Evolutionary conservation across 139 green algal species (phyloP).

Genomic region (Yamagishiella unicocca): DNA sequence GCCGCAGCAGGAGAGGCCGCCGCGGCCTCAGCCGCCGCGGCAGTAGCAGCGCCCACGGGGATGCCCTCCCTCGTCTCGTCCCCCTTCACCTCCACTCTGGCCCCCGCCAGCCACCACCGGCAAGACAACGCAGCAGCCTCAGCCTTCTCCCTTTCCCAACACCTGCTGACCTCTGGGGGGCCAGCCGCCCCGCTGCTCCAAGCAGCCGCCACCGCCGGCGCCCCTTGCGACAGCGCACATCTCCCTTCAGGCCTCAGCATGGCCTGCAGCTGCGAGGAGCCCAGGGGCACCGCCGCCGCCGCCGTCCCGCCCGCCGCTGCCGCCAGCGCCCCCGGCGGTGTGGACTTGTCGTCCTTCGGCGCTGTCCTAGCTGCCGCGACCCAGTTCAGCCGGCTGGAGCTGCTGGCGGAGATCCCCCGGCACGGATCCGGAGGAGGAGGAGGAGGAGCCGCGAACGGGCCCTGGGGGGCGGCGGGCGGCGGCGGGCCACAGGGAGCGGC

Average conservation of each 20-base stretch:
- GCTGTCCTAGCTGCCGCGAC: conserved; percentile 72
- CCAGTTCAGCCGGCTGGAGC: conserved; percentile 59
- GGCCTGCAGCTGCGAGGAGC: background rate
- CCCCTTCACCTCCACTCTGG: background rate
- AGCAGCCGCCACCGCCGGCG: too few species aligned
- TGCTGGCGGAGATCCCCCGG: conserved; percentile 66
- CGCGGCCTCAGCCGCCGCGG: too few species aligned
- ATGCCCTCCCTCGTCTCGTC: background rate
- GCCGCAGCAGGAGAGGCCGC: too few species aligned
- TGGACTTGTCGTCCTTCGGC: conserved; percentile 70
- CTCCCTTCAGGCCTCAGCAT: background rate
- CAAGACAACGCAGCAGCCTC: too few species aligned
- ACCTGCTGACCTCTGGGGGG: too few species aligned
- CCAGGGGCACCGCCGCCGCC: background rate
- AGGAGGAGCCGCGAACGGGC: background rate
- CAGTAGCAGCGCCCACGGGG: too few species aligned
- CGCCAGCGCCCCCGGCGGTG: background rate
- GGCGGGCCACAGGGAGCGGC: background rate
- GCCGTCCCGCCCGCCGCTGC: too few species aligned
- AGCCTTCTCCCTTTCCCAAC: too few species aligned
- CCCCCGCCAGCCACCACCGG: too few species aligned
- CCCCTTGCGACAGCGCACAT: conserved; percentile 7
- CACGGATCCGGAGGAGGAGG: background rate
- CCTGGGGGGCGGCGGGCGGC: background rate
- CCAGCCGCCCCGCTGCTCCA: too few species aligned